Evolutionary conservation across 192 early-diverging fungal species (phyloP).

Genomic region (Pilaira anomala): DNA sequence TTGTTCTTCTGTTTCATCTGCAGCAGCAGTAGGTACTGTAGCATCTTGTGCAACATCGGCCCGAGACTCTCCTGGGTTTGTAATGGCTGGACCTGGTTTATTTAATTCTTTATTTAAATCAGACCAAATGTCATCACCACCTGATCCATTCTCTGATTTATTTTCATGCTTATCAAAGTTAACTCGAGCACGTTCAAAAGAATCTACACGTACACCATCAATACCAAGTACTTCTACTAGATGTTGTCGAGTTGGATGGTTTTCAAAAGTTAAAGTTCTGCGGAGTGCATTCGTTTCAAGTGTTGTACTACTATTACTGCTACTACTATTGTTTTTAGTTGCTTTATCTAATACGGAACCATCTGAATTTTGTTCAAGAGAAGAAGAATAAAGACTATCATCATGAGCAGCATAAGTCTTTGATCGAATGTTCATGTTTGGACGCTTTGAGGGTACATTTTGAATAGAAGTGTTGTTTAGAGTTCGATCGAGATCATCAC

Average conservation of each 20-base stretch:
- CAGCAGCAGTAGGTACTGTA: constrained; percentile 9
- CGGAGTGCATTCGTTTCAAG: neutral
- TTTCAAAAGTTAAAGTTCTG: neutral
- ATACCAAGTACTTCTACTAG: constrained; percentile 35
- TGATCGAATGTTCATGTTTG: neutral
- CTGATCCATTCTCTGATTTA: neutral
- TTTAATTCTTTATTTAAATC: constrained; percentile 33
- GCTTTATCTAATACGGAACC: no score
- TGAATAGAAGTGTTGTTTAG: neutral
- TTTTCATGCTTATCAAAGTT: constrained; percentile 14
- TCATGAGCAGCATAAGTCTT: neutral
- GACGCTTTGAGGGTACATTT: neutral
- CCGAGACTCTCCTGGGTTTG: constrained; percentile 11
- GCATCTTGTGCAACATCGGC: constrained; percentile 25
- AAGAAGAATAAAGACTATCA: no score
- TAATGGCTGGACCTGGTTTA: constrained; percentile 31
- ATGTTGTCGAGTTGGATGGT: constrained; percentile 14
- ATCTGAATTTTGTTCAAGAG: no score
- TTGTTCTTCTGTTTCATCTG: neutral
- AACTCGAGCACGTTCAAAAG: constrained; percentile 9
- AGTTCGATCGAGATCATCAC: constrained; percentile 14
- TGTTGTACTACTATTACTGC: neutral
- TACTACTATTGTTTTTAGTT: no score
- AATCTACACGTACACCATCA: constrained; percentile 25
- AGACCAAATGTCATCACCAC: constrained; percentile 14